phyloP scores from a whole-genome alignment of 177 flowering plant genomes.

The Tripterygium wilfordii region DNA sequence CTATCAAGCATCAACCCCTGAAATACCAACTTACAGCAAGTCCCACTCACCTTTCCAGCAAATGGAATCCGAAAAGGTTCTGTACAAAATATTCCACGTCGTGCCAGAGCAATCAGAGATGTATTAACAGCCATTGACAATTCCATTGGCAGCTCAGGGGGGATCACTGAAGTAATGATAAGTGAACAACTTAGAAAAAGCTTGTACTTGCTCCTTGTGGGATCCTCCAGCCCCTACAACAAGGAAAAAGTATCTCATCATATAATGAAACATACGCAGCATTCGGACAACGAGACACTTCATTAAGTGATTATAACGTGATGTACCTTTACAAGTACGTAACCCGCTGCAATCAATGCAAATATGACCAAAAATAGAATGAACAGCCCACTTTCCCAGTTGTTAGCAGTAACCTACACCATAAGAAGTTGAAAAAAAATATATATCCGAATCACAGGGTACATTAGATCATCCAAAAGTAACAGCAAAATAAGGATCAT shows the following conservation, averaged over 20 bases:
- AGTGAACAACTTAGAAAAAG: conserved; percentile 92
- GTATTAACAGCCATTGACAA: conserved; percentile 98
- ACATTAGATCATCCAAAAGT: background rate
- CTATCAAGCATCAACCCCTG: too few species aligned
- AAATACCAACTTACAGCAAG: too few species aligned
- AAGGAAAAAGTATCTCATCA: conserved; percentile 9
- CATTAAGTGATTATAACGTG: background rate
- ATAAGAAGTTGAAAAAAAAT: background rate
- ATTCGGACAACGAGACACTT: too few species aligned
- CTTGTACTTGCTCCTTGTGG: conserved; percentile 95
- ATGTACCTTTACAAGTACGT: conserved; percentile 90
- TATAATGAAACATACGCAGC: too few species aligned
- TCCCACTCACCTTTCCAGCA: conserved; percentile 96
- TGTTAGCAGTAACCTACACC: conserved; percentile 92
- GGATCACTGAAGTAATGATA: conserved; percentile 95
- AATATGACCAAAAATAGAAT: conserved; percentile 86
- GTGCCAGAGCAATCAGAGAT: conserved; percentile 88
- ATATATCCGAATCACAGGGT: background rate
- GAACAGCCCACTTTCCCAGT: conserved; percentile 99
- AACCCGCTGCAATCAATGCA: conserved; percentile 98
- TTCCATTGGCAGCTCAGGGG: conserved; percentile 99
- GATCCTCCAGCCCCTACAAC: conserved; percentile 91
- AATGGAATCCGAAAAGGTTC: conserved; percentile 99
- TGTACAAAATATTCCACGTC: conserved; percentile 95
- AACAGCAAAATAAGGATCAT: background rate